Evolutionary conservation across 2,329 filamentous ascomycete genomes (phyloP).

Genomic region (Fusarium coffeatum): DNA sequence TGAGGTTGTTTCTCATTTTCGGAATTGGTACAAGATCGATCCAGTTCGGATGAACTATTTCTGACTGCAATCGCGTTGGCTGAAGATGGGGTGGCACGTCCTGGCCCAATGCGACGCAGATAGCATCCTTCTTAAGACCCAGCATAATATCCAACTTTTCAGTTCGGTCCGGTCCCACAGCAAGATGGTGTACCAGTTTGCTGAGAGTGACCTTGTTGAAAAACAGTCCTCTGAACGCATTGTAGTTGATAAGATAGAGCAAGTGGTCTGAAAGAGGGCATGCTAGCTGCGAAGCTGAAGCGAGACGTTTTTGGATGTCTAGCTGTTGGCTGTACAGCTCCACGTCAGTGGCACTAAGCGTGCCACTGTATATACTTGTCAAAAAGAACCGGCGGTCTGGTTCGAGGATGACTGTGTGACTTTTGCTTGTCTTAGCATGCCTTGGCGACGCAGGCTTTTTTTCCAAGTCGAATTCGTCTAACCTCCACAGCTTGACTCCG

Average conservation of each 20-base stretch:
- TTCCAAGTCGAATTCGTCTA: constrained; percentile 7
- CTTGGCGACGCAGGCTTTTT: background rate
- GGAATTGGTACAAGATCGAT: constrained; percentile 10
- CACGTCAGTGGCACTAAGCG: background rate
- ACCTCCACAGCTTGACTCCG: constrained; percentile 18
- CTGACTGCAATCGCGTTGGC: constrained; percentile 2
- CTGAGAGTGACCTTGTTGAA: constrained; percentile 2
- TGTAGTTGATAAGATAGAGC: constrained; percentile 14
- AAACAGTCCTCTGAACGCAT: constrained; percentile 11
- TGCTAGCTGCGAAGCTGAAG: no score
- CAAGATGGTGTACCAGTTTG: background rate
- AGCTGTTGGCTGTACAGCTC: constrained; percentile 14
- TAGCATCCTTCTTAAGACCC: constrained; percentile 8
- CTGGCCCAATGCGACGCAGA: background rate
- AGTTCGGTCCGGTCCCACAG: background rate
- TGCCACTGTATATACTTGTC: background rate
- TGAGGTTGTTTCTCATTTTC: constrained; percentile 10
- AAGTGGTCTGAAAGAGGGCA: constrained; percentile 3
- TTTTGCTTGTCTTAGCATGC: no score
- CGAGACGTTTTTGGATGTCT: background rate
- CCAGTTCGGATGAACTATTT: background rate
- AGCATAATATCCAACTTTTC: constrained; percentile 13
- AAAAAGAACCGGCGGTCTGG: background rate
- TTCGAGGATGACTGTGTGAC: background rate
- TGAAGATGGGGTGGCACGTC: constrained; percentile 1